These are phyloP conservation scores for Eutrema salsugineum DNA, from an alignment of 441 rosid genomes.

Conservation along the genomic window DNA sequence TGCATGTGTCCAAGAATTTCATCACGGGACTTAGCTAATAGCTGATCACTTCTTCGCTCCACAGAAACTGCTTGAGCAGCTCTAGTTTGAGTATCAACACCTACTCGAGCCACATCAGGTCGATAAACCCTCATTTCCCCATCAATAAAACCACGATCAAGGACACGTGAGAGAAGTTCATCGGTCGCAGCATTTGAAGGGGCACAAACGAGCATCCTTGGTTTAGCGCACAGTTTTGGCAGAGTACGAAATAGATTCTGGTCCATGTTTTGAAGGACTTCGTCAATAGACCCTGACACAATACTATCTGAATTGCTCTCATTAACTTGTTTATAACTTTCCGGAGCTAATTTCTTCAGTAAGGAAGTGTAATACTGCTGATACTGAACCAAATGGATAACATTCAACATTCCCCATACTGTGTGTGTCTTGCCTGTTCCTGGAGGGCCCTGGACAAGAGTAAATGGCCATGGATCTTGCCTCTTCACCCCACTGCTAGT, in stretches of 20 bases:
- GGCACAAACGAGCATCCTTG: slow-evolving; percentile 98
- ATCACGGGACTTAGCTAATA: slow-evolving; percentile 75
- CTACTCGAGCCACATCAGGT: slow-evolving; percentile 99
- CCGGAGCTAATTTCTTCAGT: slow-evolving; percentile 97
- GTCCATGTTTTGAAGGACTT: slow-evolving; percentile 99
- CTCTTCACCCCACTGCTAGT: slow-evolving; percentile 82
- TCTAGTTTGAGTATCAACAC: slow-evolving; percentile 95
- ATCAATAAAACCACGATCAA: slow-evolving; percentile 96
- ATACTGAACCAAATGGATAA: slow-evolving; percentile 97
- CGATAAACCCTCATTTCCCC: slow-evolving; percentile 99
- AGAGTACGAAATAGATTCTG: slow-evolving; percentile 90
- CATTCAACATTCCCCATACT: slow-evolving; percentile 99
- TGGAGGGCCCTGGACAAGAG: slow-evolving; percentile 99
- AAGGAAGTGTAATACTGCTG: slow-evolving; percentile 96
- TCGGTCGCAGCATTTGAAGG: slow-evolving; percentile 99
- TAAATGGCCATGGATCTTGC: slow-evolving; percentile 99
- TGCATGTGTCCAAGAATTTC: slow-evolving; percentile 90
- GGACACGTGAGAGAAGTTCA: slow-evolving; percentile 97
- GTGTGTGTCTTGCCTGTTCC: slow-evolving; percentile 99
- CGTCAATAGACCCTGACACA: slow-evolving; percentile 87
- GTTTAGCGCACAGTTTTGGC: slow-evolving; percentile 95
- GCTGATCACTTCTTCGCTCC: slow-evolving; percentile 95
- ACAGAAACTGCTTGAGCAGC: slow-evolving; percentile 99
- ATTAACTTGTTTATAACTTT: slow-evolving; percentile 82
- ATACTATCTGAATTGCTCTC: slow-evolving; percentile 70